Conservation (phyloP, 2,329 filamentous ascomycete genomes). For the Penicillium sp. region DNA sequence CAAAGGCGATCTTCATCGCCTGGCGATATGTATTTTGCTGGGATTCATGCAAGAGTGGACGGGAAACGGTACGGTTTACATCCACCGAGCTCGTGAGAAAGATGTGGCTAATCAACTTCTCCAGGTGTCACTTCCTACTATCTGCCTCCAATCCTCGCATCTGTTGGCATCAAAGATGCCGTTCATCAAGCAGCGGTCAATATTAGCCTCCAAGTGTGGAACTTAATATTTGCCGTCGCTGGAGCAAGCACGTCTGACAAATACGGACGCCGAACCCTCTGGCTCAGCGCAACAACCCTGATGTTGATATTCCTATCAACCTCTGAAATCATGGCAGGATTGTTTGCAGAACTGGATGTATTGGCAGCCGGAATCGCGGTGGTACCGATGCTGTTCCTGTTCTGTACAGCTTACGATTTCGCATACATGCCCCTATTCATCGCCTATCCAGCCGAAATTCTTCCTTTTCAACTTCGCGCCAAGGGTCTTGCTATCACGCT, state of each 20-base stretch:
- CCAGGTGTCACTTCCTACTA: slow-evolving; percentile 35
- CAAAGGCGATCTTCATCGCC: slow-evolving; percentile 19
- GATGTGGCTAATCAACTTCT: slow-evolving; percentile 5
- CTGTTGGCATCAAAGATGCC: slow-evolving; percentile 29
- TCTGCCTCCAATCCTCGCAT: slow-evolving; percentile 37
- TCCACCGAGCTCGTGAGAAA: slow-evolving; percentile 15
- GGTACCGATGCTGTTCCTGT: slow-evolving; percentile 24
- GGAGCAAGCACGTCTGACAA: slow-evolving; percentile 15
- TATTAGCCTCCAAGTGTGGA: slow-evolving; percentile 25
- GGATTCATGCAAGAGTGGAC: slow-evolving; percentile 29
- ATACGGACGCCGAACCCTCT: slow-evolving; percentile 14
- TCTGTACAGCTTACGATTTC: slow-evolving; percentile 20
- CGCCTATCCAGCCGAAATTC: slow-evolving; percentile 22
- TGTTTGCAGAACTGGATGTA: slow-evolving; percentile 17
- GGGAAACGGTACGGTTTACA: slow-evolving; percentile 27
- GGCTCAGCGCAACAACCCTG: slow-evolving; percentile 13
- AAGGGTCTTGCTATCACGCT: slow-evolving; percentile 24
- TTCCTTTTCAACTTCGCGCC: slow-evolving; percentile 21
- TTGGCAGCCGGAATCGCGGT: slow-evolving; percentile 27
- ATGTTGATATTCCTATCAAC: slow-evolving; percentile 19
- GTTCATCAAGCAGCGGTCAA: slow-evolving; percentile 28
- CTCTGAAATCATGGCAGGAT: slow-evolving; percentile 15
- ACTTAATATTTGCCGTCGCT: slow-evolving; percentile 19
- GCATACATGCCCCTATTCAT: slow-evolving; percentile 21
- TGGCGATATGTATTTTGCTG: slow-evolving; percentile 21